Evolutionary conservation across 768 basidiomycete species (phyloP).

Genomic region (Termitomyces bulborhizus): DNA sequence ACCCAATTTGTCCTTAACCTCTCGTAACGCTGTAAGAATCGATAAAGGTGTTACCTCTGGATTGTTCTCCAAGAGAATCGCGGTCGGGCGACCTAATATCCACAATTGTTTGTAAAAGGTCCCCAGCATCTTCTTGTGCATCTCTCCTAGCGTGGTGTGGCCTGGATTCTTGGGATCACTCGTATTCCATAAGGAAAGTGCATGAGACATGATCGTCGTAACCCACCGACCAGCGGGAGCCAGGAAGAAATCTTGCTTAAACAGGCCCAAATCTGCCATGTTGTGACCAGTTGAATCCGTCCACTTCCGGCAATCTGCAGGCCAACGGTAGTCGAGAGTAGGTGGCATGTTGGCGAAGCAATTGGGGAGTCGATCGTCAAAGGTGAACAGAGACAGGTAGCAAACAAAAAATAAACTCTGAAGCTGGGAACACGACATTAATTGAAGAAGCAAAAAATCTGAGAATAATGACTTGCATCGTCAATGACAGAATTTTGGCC

Average conservation of each 20-base stretch:
- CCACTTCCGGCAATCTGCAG: background rate
- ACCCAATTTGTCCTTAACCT: too few relatives aligned
- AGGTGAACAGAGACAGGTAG: background rate
- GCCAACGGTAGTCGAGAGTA: background rate
- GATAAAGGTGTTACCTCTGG: too few relatives aligned
- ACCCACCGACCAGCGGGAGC: background rate
- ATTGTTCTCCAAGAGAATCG: too few relatives aligned
- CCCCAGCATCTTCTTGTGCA: background rate
- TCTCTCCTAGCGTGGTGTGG: background rate
- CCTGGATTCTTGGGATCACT: background rate
- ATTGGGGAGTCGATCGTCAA: background rate
- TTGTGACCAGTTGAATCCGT: background rate
- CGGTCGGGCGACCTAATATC: background rate
- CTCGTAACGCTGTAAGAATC: too few relatives aligned
- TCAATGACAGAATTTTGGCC: background rate
- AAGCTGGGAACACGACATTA: background rate
- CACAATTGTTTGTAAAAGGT: background rate
- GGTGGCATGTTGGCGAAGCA: background rate
- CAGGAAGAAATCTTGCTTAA: background rate
- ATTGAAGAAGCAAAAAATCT: background rate
- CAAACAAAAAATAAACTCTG: background rate
- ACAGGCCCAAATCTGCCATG: background rate
- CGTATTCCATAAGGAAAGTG: background rate
- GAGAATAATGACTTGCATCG: background rate
- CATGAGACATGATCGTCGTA: background rate